Evolutionary conservation across 2,329 filamentous ascomycete species (phyloP).

Genomic region (Colletotrichum cordylinicola): DNA sequence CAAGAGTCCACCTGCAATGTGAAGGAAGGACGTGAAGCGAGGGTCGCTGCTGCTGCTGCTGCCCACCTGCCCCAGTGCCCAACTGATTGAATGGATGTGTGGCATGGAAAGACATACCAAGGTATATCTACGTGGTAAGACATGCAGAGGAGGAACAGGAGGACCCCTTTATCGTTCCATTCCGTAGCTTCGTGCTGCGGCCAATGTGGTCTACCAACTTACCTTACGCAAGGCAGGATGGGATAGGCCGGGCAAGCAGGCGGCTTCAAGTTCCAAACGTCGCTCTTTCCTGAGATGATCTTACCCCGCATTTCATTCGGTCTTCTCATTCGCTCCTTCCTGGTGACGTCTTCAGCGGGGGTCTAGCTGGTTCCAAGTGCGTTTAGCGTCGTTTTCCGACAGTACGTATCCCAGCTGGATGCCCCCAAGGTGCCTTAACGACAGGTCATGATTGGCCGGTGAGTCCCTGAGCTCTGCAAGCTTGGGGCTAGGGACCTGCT

Average conservation of each 20-base stretch:
- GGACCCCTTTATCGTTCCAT: neutral
- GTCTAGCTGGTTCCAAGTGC: neutral
- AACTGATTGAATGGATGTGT: neutral
- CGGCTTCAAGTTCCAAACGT: neutral
- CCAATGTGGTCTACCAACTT: neutral
- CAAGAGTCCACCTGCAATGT: neutral
- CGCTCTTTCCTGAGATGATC: neutral
- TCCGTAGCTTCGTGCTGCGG: neutral
- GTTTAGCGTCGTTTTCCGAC: neutral
- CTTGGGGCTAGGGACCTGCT: neutral
- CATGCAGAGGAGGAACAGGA: neutral
- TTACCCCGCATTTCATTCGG: constrained; percentile 23
- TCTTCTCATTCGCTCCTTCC: neutral
- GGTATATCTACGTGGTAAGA: neutral
- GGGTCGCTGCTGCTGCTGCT: neutral
- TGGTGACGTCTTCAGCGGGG: constrained; percentile 21
- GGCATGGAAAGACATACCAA: neutral
- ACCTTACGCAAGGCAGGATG: neutral
- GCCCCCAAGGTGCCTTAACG: neutral
- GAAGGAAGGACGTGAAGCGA: neutral
- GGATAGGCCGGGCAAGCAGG: neutral
- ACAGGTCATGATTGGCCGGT: neutral
- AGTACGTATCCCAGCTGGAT: constrained; percentile 1
- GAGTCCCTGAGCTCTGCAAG: neutral
- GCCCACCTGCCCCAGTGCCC: neutral